Base-by-base conservation (phyloP, 306 rosid species). In the Amphicarpaea edgeworthii region DNA sequence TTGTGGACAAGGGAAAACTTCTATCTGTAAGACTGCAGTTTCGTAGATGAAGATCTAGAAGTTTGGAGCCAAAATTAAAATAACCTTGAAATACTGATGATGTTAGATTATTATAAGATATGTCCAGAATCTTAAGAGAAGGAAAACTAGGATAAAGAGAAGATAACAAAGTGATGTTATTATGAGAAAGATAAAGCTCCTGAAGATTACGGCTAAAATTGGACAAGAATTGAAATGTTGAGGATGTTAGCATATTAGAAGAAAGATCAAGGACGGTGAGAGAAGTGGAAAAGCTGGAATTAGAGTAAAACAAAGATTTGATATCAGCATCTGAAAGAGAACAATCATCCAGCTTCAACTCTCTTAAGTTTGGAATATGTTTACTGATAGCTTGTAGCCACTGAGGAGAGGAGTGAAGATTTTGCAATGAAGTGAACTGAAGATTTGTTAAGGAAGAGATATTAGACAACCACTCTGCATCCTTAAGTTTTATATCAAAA, bases 381-480 rank as follows among this genome's bases (percentile, higher is more conserved):
- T 43, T 28, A 42, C 9, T 17, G 7, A 58, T 58, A 0, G 5
- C 10, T 23, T 55, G 77, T 1, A 55, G 16, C 59, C 2, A n/a
- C 1, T 10, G 19, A 28, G 3, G 46, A 43, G 69, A 58, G 11
- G 7, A 6, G 14, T 1, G 2, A 24, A 55, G 19, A 26, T 9
- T 1, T 2, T 1, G 46, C 0, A 23, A 8, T 21, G 42, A 40
- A 3, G 11, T 43, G 32, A 69, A 32, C 7, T 46, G 23, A n/a
- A 77, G 70, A 21, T 0, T 32, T 15, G 43, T 32, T 34, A 77
- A 77, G 5, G 11, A 69, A 21, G 12, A 11, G 8, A 77, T 70
- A 10, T n/a, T 59, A 45, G 70, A 59, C 0, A 69, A 3, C 82
- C 70, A 69, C n/a, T 46, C 16, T 40, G 32, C 68, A 59, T 58